Evolutionary conservation across 106 monocot genomes (phyloP), one percentile per base, ranked within the genome.

Genomic region (Apostasia shenzhenica): DNA sequence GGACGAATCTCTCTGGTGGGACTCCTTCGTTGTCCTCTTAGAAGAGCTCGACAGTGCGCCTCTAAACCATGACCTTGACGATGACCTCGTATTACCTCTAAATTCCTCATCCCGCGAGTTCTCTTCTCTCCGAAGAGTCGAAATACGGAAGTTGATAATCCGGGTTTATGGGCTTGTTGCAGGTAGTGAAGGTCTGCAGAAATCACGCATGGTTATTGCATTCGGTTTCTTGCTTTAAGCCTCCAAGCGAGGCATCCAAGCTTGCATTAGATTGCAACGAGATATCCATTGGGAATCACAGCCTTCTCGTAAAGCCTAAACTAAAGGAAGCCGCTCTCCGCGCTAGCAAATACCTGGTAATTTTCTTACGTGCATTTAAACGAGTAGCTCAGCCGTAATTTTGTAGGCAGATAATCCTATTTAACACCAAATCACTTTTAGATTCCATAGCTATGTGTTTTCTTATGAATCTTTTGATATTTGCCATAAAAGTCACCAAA

Each of bases 1-100:
- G 11, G 78, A 89, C 59, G 85, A 76, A 50, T 85, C 77, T 8
- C 81, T 91, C 44, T 94, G 85, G 87, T 94, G 90, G 90, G 90
- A 88, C 43, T 77, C 91, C 52, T 94, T 94, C 80, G 85, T 88
- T 58, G 37, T 51, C 61, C 85, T 94, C 70, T 77, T 81, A 68
- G 87, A 88, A 41, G 82, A 91, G 45, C 81, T 94, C 65, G 94
- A 94, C 54, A 71, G 67, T 37, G 78, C 79, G 10, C 76, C 83
- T 7, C 41, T 67, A 66, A 57, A 76, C 50, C 67, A 73, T 38
- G 80, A 87, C 43, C 63, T 87, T 54, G 67, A 80, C 1, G 74
- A 72, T 26, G 71, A 67, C 48, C 78, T 91, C 55, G 87, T 88
- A 70, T 45, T 37, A 2, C 26, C 58, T 45, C 54, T 45, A 46